Base-by-base conservation (phyloP, 225 moss, liverwort and hornwort species). In the Polytrichum commune region DNA sequence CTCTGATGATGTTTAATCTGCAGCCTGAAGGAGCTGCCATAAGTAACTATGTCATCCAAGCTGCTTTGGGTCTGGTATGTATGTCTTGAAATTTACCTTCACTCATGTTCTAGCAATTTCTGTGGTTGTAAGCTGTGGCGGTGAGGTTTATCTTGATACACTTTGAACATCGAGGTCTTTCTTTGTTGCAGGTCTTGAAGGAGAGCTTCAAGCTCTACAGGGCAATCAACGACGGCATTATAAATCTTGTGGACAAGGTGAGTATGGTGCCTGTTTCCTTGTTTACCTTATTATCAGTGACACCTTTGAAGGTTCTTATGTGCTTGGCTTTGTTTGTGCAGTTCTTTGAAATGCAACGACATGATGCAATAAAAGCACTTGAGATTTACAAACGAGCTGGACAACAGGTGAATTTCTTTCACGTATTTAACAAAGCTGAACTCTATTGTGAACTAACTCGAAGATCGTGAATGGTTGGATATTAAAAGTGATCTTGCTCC, bases 11-110 rank as follows among this genome's bases (percentile, higher is more conserved):
- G 35, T 33, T 33, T 38, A 38, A 65, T 76, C 19, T 85, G 76
- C 95, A 98, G 98, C 98, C 98, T n/a, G 93, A 93, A 85, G 93
- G 98, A 89, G 98, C 95, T 74, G 98, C 98, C 72, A 75, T 86
- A 55, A 7, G 83, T 83, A 98, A 98, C 78, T 93, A 87, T 66
- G 85, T 87, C 24, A 95, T 98, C 75, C 95, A 98, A 81, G 93
- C 93, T 79, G 98, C 98, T 25, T 78, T 98, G 69, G 98, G 93
- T 73, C 79, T 97, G 92, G 94, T 97, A 85, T 58, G 79, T 25
- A 58, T 46, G 13, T 46, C 46, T 46, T 46, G 13, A 13, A 13
- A 58, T 9, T 58, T 46, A 46, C 8, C 13, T 46, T 46, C 0
- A 46, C 46, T 46, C 35, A 35, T 16, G 46, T 46, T 46, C 46